Percentiles rank a stretch among this genome's conserved stretches.
Conservation (phyloP, 2,329 filamentous ascomycete genomes). For the Botrytis aclada region DNA sequence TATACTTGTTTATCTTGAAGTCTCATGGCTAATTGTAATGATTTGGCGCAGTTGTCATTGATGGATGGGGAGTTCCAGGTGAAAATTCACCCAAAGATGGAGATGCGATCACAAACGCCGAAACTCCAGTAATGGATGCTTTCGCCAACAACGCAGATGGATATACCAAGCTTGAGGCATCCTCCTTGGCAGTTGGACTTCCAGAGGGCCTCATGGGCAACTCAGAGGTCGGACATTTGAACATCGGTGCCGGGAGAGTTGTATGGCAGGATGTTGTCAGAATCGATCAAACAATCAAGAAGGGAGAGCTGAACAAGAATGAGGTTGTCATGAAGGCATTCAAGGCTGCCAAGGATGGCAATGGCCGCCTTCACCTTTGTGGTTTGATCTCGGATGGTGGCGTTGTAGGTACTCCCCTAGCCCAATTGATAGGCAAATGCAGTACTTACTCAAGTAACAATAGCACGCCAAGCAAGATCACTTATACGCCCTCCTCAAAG, state of each 20-base stretch:
- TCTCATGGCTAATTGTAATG: constrained; percentile 58
- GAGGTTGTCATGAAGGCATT: constrained; percentile 56
- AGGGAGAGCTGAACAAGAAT: constrained; percentile 40
- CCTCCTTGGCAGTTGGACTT: constrained; percentile 90
- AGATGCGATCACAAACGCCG: constrained; percentile 90
- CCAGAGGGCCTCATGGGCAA: constrained; percentile 99
- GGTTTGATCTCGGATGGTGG: constrained; percentile 94
- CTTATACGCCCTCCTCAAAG: constrained; percentile 79
- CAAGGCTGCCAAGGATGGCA: constrained; percentile 76
- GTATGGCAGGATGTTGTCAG: constrained; percentile 98
- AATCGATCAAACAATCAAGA: constrained; percentile 83
- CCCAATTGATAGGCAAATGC: not conserved
- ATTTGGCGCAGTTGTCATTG: constrained; percentile 81
- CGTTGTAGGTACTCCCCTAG: constrained; percentile 56
- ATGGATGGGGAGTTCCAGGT: constrained; percentile 91
- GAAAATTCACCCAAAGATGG: constrained; percentile 79
- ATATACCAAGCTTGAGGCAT: constrained; percentile 91
- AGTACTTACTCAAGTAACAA: constrained; percentile 23
- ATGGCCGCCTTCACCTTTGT: constrained; percentile 86
- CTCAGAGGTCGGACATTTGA: constrained; percentile 96
- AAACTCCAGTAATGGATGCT: constrained; percentile 92
- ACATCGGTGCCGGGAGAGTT: constrained; percentile 95
- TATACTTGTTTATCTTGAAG: constrained; percentile 54
- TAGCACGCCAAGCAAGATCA: constrained; percentile 93
- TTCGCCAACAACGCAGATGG: constrained; percentile 80